Conservation (phyloP, 306 rosid genomes). For the Dalbergia cultrata region DNA sequence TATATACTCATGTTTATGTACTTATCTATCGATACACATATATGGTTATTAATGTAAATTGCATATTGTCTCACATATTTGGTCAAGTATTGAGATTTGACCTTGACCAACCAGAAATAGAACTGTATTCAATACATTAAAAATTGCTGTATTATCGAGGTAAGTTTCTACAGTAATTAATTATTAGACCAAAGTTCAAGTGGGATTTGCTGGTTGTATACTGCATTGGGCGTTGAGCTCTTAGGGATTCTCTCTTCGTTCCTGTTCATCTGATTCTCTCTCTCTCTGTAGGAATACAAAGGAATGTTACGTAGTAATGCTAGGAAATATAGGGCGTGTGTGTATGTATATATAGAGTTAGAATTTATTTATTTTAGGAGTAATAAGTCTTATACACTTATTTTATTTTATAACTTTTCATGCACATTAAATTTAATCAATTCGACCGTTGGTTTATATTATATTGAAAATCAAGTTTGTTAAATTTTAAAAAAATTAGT, state of each 20-base stretch:
- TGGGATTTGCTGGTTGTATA: conserved; percentile 60
- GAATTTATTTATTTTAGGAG: too few relatives aligned
- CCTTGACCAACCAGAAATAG: neutral
- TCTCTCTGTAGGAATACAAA: conserved; percentile 23
- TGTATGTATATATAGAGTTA: too few relatives aligned
- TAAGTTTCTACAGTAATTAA: neutral
- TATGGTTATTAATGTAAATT: neutral
- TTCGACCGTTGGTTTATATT: too few relatives aligned
- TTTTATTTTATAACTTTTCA: neutral
- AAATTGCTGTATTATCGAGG: neutral
- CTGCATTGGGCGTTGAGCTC: conserved; percentile 61
- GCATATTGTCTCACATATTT: neutral
- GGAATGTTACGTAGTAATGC: conserved; percentile 54
- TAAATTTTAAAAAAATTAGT: too few relatives aligned
- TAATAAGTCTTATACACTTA: too few relatives aligned
- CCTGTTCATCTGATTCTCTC: conserved; percentile 33
- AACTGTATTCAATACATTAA: neutral
- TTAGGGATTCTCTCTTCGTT: conserved; percentile 68
- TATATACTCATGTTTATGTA: neutral
- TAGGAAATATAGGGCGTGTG: too few relatives aligned
- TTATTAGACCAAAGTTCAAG: conserved; percentile 46
- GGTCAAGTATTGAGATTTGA: neutral
- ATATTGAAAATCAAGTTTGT: too few relatives aligned
- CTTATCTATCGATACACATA: neutral
- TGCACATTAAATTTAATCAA: too few relatives aligned